These are phyloP conservation scores for Gaultheria prostrata DNA, from an alignment of 148 eudicot genomes.

Conservation along the genomic window DNA sequence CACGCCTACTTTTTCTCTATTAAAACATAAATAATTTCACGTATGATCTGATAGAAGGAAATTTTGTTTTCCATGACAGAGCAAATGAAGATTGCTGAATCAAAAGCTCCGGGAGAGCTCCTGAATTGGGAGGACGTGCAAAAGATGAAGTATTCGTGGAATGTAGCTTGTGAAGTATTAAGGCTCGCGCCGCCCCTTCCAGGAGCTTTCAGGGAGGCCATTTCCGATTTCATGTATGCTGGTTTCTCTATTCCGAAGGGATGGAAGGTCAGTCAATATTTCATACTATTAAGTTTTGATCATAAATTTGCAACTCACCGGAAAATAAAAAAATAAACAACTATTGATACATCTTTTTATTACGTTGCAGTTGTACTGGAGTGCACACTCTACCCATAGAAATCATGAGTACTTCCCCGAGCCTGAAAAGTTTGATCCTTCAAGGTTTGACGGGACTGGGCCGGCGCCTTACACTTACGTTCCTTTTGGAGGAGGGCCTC, in stretches of 20 bases:
- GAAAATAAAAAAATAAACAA: neutral
- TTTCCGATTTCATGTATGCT: neutral
- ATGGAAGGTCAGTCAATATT: neutral
- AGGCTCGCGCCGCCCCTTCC: neutral
- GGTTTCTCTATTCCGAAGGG: neutral
- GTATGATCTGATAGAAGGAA: neutral
- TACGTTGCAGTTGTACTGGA: neutral
- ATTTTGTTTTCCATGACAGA: neutral
- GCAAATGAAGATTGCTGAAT: neutral
- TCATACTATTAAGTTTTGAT: neutral
- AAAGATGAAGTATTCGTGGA: neutral
- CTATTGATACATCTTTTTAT: neutral
- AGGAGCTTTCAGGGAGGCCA: conserved; percentile 7
- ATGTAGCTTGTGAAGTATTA: neutral
- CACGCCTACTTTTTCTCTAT: neutral
- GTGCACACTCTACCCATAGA: neutral
- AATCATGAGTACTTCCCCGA: neutral
- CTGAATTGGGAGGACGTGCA: conserved; percentile 1
- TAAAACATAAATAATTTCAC: neutral
- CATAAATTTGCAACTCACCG: neutral
- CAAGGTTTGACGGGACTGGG: neutral
- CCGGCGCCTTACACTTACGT: neutral
- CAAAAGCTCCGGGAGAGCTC: conserved; percentile 1
- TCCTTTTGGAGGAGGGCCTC: neutral
- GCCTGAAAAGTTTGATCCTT: neutral